phyloP scores from a whole-genome alignment of 2,329 filamentous ascomycete genomes.

The Capronia americana region DNA sequence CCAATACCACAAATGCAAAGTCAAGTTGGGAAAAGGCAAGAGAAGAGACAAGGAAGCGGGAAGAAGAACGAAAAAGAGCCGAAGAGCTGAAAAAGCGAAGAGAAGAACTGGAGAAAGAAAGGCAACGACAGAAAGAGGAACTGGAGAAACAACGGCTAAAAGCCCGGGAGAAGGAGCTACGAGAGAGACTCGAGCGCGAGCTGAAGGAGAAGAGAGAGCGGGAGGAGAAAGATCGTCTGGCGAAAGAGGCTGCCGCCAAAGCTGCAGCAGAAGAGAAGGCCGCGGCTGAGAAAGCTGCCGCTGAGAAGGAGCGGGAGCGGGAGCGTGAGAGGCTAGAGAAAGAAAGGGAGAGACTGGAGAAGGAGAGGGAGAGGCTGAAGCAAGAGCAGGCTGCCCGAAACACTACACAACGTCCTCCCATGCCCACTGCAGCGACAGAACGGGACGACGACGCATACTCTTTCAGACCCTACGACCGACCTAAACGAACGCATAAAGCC shows the following conservation, averaged over 20 bases:
- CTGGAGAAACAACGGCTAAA: conserved; percentile 38
- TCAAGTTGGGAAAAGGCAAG: conserved; percentile 41
- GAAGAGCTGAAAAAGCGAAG: conserved; percentile 39
- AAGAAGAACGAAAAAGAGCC: conserved; percentile 39
- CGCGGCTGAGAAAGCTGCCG: conserved; percentile 40
- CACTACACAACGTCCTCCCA: conserved; percentile 44
- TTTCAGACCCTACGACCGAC: conserved; percentile 77
- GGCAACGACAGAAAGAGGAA: conserved; percentile 40
- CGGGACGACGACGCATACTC: conserved; percentile 70
- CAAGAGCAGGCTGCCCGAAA: conserved; percentile 64
- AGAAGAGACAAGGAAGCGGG: conserved; percentile 41
- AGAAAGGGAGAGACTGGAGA: conserved; percentile 31
- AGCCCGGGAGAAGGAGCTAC: conserved; percentile 39
- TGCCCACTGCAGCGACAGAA: conserved; percentile 48
- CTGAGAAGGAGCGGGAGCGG: conserved; percentile 32
- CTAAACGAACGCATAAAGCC: conserved; percentile 62
- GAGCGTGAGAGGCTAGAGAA: conserved; percentile 29
- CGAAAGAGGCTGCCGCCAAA: conserved; percentile 43
- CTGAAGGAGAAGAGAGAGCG: conserved; percentile 44
- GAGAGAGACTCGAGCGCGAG: conserved; percentile 41
- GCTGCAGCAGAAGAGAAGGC: conserved; percentile 37
- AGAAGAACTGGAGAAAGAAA: conserved; percentile 39
- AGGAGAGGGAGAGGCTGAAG: conserved; percentile 6
- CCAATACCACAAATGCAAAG: conserved; percentile 36
- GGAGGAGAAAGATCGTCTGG: conserved; percentile 43